A percentile compares a stretch with the other conserved stretches of the same genome.
Conservation (phyloP, 108 stramenopile species). For the Skeletonema marinoi region DNA sequence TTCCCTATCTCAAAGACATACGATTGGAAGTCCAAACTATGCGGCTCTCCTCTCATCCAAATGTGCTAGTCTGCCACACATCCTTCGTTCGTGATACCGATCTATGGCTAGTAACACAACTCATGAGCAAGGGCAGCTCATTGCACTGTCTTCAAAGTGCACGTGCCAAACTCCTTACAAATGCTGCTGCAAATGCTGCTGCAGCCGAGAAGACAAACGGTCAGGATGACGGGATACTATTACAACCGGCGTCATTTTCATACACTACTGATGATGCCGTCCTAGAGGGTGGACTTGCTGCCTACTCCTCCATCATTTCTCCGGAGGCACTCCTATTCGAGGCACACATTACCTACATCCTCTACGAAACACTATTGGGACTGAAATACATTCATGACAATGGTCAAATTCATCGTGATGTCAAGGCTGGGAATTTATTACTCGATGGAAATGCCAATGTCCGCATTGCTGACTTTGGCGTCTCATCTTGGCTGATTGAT, state of each 20-base stretch:
- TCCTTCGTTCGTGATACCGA: conserved; percentile 89
- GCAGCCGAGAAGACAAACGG: not conserved
- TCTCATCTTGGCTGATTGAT: conserved; percentile 83
- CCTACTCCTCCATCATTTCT: conserved; percentile 22
- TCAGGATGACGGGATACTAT: too few relatives aligned
- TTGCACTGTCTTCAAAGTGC: conserved; percentile 76
- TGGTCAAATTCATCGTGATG: conserved; percentile 95
- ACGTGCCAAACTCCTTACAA: conserved; percentile 44
- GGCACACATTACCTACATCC: conserved; percentile 84
- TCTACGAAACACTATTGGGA: conserved; percentile 88
- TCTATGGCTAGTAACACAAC: conserved; percentile 93
- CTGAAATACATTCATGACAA: conserved; percentile 95
- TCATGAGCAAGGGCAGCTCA: conserved; percentile 93
- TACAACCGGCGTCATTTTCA: conserved; percentile 10
- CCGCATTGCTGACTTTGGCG: conserved; percentile 97
- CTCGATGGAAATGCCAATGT: conserved; percentile 76
- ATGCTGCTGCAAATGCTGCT: conserved; percentile 15
- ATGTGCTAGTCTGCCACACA: conserved; percentile 86
- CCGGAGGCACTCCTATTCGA: conserved; percentile 55
- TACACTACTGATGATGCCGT: conserved; percentile 40
- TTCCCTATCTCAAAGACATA: conserved; percentile 52
- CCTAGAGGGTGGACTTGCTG: conserved; percentile 42
- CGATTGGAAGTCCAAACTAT: conserved; percentile 94
- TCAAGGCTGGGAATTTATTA: conserved; percentile 93
- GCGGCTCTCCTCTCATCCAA: conserved; percentile 89